Conservation (phyloP, 345 rosid genomes). For the Iberis pinnata region DNA sequence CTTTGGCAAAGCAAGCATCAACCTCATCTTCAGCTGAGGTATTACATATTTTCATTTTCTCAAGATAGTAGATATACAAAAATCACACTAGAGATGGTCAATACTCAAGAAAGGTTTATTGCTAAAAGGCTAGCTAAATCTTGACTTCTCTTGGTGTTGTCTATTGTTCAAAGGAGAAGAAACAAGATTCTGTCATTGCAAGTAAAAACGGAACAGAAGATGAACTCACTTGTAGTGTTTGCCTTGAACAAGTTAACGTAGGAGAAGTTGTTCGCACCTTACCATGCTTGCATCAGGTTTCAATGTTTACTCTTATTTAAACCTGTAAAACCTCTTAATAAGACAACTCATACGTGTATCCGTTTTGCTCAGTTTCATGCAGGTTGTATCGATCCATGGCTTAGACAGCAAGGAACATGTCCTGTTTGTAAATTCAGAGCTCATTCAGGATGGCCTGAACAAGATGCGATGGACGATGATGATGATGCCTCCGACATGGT, state of each 20-base stretch:
- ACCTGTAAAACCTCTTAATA: not conserved
- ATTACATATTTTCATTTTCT: conserved; percentile 13
- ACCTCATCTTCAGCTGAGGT: conserved; percentile 62
- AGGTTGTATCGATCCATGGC: conserved; percentile 71
- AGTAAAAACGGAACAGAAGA: conserved; percentile 47
- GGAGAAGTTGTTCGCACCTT: conserved; percentile 65
- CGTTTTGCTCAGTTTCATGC: conserved; percentile 61
- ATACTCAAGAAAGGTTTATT: not conserved
- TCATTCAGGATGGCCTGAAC: conserved; percentile 54
- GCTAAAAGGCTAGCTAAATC: not conserved
- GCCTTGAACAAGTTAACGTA: conserved; percentile 64
- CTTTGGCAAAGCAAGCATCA: conserved; percentile 44
- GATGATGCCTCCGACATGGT: conserved; percentile 56
- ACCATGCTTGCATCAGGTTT: conserved; percentile 77
- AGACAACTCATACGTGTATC: too few relatives aligned
- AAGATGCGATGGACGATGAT: conserved; percentile 29
- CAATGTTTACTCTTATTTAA: not conserved
- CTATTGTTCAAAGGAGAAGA: conserved; percentile 34
- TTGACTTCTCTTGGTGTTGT: conserved; percentile 1
- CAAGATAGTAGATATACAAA: too few relatives aligned
- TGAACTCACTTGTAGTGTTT: conserved; percentile 70
- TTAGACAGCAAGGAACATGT: conserved; percentile 76
- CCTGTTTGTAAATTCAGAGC: conserved; percentile 76
- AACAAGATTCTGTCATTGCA: conserved; percentile 36
- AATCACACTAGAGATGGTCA: not conserved